Conservation (phyloP, 768 basidiomycete genomes). For the Sistotremastrum suecicum region DNA sequence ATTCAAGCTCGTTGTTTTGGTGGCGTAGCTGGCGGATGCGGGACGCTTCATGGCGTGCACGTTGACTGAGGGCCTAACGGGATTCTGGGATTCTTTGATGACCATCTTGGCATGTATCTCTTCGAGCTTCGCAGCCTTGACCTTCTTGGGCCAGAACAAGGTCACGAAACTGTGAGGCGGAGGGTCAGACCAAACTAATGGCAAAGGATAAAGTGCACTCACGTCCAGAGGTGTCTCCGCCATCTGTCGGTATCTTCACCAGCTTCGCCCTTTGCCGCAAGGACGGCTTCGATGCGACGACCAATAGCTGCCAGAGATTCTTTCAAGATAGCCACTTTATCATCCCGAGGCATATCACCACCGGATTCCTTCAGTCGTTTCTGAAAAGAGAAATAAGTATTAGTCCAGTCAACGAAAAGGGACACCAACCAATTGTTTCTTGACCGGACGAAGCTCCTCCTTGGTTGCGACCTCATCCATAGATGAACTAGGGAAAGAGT, state of each 20-base stretch:
- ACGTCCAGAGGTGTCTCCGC: constrained; percentile 96
- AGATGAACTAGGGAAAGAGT: constrained; percentile 46
- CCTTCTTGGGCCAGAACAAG: constrained; percentile 95
- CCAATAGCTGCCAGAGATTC: constrained; percentile 93
- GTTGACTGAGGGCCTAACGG: too few species aligned
- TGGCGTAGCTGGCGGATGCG: too few species aligned
- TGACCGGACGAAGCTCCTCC: constrained; percentile 90
- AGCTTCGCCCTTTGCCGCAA: constrained; percentile 56
- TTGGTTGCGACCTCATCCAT: constrained; percentile 93
- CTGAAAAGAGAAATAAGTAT: constrained; percentile 23
- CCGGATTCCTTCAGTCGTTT: constrained; percentile 93
- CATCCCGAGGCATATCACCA: constrained; percentile 85
- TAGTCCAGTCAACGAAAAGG: not conserved
- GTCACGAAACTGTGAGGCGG: constrained; percentile 62
- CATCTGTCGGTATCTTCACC: constrained; percentile 80
- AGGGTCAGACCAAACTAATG: not conserved
- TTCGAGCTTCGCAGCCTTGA: constrained; percentile 83
- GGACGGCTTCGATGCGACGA: constrained; percentile 74
- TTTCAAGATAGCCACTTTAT: constrained; percentile 92
- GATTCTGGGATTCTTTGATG: constrained; percentile 42
- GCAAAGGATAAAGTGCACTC: constrained; percentile 22
- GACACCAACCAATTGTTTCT: constrained; percentile 73
- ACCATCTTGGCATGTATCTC: constrained; percentile 96
- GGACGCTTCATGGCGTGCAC: too few species aligned
- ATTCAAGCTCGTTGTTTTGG: too few species aligned